phyloP scores from a whole-genome alignment of 2,329 filamentous ascomycete species.

The Coniella lustricola region DNA sequence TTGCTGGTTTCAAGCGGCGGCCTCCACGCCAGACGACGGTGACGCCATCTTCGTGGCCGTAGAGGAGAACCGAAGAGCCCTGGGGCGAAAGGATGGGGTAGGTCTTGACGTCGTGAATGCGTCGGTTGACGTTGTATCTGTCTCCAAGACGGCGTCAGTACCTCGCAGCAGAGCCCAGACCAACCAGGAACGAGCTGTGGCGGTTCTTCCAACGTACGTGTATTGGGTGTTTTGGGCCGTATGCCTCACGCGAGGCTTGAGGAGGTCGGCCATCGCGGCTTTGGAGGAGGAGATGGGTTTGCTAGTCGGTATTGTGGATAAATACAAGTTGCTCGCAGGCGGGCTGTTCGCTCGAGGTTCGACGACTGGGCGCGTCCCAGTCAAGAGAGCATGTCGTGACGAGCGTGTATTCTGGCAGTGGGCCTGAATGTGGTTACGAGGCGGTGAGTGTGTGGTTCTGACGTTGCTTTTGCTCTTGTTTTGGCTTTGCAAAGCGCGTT shows the following conservation, averaged over 20 bases:
- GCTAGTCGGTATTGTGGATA: neutral
- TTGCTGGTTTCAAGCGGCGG: conserved; percentile 45
- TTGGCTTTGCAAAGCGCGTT: too few species aligned
- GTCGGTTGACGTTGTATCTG: conserved; percentile 53
- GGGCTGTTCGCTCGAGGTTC: neutral
- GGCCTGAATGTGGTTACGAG: too few species aligned
- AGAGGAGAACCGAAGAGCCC: conserved; percentile 55
- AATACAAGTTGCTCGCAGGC: neutral
- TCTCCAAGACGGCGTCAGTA: neutral
- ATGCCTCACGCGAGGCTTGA: conserved; percentile 35
- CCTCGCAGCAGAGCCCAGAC: neutral
- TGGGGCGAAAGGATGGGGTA: conserved; percentile 58
- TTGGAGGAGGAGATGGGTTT: too few species aligned
- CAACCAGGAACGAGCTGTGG: neutral
- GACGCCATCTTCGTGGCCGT: conserved; percentile 57
- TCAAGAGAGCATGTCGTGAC: too few species aligned
- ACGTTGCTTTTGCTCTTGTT: too few species aligned
- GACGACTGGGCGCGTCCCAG: too few species aligned
- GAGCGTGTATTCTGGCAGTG: too few species aligned
- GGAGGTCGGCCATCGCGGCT: conserved; percentile 19
- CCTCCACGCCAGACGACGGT: conserved; percentile 58
- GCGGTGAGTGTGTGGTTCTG: too few species aligned
- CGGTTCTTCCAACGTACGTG: conserved; percentile 32
- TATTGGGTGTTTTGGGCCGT: conserved; percentile 43
- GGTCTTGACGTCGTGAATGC: conserved; percentile 52